Percentiles rank a stretch among this genome's conserved stretches.
phyloP scores from a whole-genome alignment of 768 basidiomycete species.

The Boletus sp. region DNA sequence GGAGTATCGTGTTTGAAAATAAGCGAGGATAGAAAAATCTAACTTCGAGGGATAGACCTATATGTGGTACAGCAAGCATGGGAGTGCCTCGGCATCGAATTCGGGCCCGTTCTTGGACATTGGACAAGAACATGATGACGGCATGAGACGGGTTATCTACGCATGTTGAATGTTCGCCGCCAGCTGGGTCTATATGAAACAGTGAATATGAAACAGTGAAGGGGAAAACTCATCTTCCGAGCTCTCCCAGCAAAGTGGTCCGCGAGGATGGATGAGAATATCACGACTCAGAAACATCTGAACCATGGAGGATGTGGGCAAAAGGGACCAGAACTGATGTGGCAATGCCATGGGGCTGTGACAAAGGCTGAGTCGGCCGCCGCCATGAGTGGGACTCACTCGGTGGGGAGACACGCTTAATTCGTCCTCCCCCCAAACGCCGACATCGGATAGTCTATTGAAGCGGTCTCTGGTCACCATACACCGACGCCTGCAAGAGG shows the following conservation, averaged over 20 bases:
- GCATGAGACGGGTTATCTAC: not conserved
- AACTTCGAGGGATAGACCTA: not conserved
- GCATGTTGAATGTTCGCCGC: not conserved
- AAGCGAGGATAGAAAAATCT: constrained; percentile 1
- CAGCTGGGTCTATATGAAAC: not conserved
- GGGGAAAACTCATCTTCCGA: not conserved
- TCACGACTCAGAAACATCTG: not conserved
- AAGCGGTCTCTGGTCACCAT: not conserved
- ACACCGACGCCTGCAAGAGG: no score
- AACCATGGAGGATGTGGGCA: not conserved
- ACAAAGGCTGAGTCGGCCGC: not conserved
- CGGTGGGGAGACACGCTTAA: no score
- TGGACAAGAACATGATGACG: not conserved
- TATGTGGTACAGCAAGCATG: constrained; percentile 15
- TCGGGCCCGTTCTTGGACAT: constrained; percentile 1
- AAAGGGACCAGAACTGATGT: not conserved
- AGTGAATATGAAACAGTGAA: not conserved
- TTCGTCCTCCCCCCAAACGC: no score
- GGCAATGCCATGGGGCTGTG: not conserved
- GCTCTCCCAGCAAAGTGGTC: not conserved
- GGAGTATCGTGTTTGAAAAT: not conserved
- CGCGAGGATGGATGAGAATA: not conserved
- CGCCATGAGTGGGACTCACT: not conserved
- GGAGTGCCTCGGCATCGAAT: constrained; percentile 8
- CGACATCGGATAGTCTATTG: not conserved